Base-by-base conservation (phyloP, 768 basidiomycete species). In the Boletus subparvulus region DNA sequence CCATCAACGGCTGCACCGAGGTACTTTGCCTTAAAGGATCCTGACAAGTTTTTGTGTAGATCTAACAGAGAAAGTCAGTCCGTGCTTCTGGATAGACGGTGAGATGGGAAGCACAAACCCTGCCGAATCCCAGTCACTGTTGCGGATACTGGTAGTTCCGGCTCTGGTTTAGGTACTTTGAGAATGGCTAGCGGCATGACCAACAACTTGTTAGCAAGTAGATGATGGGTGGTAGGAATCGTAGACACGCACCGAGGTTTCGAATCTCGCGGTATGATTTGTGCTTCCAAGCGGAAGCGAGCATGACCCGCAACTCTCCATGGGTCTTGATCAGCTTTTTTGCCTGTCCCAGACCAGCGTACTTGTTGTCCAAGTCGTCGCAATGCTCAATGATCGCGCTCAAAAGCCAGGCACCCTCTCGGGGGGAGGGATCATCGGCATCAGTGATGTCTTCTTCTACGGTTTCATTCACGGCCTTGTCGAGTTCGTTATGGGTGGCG, bases 1-100 rank as follows among this genome's bases (percentile, higher is more conserved):
- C 66, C 55, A 13, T 62, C 58, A 8, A 50, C 50, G 8, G 61
- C 59, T 24, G 21, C 54, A 1, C 55, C 59, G 6, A 10, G 11
- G 37, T 55, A 61, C 28, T 12, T 9, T 44, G 28, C 46, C 16
- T 10, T 4, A 5, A 60, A 60, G 1, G 58, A 61, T 9, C 8
- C 4, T 8, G 41, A 28, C 12, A 61, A 14, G 0, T 5, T 42
- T 13, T 24, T 6, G n/a, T 12, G 42, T 37, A 59, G 2, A 41
- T 30, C 59, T 59, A 26, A 7, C 4, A n/a, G 3, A 21, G 6
- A 6, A 33, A 1, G 17, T 57, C 47, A 41, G 16, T 48, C 6
- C 5, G n/a, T 35, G 36, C 6, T 9, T 19, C n/a, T 4, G 37
- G 14, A 32, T 7, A 14, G 2, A 4, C 3, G 13, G 14, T n/a